phyloP scores from a whole-genome alignment of 768 basidiomycete species.

The Sarcodon aspratus region DNA sequence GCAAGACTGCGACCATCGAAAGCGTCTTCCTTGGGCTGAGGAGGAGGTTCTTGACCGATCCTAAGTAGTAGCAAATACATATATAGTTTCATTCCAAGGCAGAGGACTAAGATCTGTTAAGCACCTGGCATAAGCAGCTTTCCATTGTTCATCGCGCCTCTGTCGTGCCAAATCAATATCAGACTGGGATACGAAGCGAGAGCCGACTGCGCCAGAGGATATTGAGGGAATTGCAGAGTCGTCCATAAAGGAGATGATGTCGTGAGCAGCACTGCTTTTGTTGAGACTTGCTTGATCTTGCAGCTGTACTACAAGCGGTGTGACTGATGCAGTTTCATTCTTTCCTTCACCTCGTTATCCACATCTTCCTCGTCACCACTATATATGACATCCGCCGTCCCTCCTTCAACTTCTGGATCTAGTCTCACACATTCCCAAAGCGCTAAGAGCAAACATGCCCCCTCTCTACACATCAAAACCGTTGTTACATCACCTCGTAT shows the following conservation, averaged over 20 bases:
- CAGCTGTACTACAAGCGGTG: constrained; percentile 2
- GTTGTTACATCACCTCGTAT: constrained; percentile 65
- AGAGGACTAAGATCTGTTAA: neutral
- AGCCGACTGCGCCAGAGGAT: constrained; percentile 61
- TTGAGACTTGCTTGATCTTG: neutral
- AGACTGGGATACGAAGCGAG: constrained; percentile 72
- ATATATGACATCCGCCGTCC: constrained; percentile 3
- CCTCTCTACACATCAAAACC: constrained; percentile 31
- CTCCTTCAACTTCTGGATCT: constrained; percentile 8
- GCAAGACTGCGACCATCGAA: constrained; percentile 82
- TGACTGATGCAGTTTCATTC: neutral
- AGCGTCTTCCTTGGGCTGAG: constrained; percentile 60
- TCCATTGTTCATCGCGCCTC: constrained; percentile 77
- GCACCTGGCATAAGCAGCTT: constrained; percentile 78
- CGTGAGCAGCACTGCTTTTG: neutral
- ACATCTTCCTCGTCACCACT: constrained; percentile 5
- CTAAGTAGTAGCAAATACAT: constrained; percentile 21
- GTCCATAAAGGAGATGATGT: constrained; percentile 31
- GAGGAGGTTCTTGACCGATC: constrained; percentile 77
- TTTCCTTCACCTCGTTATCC: neutral
- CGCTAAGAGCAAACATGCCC: constrained; percentile 13
- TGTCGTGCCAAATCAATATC: constrained; percentile 67
- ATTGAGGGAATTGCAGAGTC: constrained; percentile 60
- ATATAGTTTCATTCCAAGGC: neutral
- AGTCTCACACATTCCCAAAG: constrained; percentile 18